Evolutionary conservation across 257 asterid species (phyloP).

Genomic region (Fraxinus anomala): DNA sequence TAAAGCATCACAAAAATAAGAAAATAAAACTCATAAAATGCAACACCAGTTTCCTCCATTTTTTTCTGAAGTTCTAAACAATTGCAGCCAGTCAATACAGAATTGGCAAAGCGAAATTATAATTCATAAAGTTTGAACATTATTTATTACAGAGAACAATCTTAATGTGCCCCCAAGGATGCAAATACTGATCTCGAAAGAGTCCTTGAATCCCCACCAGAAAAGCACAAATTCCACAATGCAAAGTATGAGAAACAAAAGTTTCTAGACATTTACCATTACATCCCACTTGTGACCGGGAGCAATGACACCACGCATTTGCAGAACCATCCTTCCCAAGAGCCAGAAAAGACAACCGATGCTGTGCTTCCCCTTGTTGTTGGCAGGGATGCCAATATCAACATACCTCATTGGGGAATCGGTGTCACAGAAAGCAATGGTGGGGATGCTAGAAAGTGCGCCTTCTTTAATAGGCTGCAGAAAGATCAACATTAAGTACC

Average conservation of each 20-base stretch:
- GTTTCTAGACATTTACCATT: conserved; percentile 25
- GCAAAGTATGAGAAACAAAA: background rate
- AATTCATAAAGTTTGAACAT: background rate
- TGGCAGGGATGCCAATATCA: conserved; percentile 48
- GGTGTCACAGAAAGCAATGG: conserved; percentile 47
- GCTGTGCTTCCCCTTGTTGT: conserved; percentile 46
- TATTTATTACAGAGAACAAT: background rate
- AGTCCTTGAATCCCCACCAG: background rate
- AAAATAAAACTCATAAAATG: background rate
- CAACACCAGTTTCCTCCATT: background rate
- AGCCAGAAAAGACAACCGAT: conserved; percentile 50
- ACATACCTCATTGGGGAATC: conserved; percentile 45
- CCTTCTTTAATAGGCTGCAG: conserved; percentile 48
- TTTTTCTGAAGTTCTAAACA: background rate
- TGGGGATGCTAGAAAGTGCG: conserved; percentile 41
- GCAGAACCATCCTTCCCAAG: conserved; percentile 43
- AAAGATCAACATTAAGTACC: background rate
- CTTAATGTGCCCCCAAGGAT: background rate
- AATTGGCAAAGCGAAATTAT: background rate
- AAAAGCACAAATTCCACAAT: background rate
- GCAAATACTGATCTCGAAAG: background rate
- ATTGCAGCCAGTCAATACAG: background rate
- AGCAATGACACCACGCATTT: conserved; percentile 45
- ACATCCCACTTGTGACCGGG: conserved; percentile 47
- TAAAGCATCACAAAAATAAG: background rate